These are phyloP conservation scores for Hypoxylon sp. DNA, from an alignment of 2,329 filamentous ascomycete species.

Conservation along the genomic window DNA sequence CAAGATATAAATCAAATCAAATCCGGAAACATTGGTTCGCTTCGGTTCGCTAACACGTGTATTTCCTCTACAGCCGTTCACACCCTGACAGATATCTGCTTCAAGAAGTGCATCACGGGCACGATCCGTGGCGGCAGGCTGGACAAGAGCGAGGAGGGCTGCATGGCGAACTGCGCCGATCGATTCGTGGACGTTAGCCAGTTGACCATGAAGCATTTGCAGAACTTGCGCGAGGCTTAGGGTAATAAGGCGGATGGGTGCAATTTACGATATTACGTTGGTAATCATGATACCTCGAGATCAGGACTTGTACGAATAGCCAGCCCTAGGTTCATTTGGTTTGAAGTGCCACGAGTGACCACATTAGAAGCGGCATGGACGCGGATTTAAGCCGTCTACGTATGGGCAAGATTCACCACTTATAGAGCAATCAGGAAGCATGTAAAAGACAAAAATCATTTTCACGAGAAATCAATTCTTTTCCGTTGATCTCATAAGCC, in stretches of 20 bases:
- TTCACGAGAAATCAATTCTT: constrained; percentile 50
- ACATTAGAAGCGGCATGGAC: constrained; percentile 1
- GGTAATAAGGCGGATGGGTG: constrained; percentile 9
- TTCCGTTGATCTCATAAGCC: constrained; percentile 56
- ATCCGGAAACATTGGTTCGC: constrained; percentile 4
- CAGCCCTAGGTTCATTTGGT: constrained; percentile 1
- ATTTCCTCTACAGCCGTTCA: constrained; percentile 63
- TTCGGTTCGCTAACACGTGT: constrained; percentile 23
- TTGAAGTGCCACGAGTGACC: neutral
- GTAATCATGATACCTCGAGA: constrained; percentile 5
- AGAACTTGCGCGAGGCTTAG: constrained; percentile 65
- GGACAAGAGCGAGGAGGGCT: constrained; percentile 83
- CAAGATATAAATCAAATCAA: neutral
- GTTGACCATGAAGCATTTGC: constrained; percentile 86
- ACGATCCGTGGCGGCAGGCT: constrained; percentile 79
- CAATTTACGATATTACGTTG: constrained; percentile 15
- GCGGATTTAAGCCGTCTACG: constrained; percentile 2
- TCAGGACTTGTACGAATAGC: constrained; percentile 24
- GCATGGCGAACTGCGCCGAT: constrained; percentile 93
- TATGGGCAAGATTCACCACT: constrained; percentile 17
- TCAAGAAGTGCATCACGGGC: constrained; percentile 90
- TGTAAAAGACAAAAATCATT: constrained; percentile 24
- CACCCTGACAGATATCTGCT: constrained; percentile 81
- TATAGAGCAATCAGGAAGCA: constrained; percentile 11
- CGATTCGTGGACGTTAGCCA: constrained; percentile 92